These are phyloP conservation scores for Pseudopithomyces maydicus DNA, from an alignment of 2,329 filamentous ascomycete genomes.

Conservation along the genomic window DNA sequence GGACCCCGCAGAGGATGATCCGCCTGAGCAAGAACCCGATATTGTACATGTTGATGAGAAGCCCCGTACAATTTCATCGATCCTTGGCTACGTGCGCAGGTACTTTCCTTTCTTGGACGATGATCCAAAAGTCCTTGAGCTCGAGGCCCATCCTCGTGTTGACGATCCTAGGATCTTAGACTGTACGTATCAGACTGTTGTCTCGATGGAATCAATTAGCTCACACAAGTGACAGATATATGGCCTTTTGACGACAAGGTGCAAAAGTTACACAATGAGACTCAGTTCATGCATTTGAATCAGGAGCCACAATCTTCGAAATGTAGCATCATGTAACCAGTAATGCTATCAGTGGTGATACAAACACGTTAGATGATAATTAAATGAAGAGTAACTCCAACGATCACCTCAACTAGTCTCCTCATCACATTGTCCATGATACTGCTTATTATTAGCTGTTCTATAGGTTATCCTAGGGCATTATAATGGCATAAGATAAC, in stretches of 20 bases:
- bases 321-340: constrained; percentile 5
- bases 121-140: constrained; percentile 11
- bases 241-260: constrained; percentile 4
- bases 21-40: constrained; percentile 9
- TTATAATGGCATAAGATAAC: too few relatives aligned
- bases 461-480: too few relatives aligned
- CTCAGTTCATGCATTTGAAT: background rate
- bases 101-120: constrained; percentile 5
- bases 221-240: constrained; percentile 8
- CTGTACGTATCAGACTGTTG: constrained; percentile 8
- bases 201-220: background rate
- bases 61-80: constrained; percentile 9
- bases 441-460: too few relatives aligned
- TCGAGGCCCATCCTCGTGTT: constrained; percentile 7
- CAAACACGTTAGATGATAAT: background rate
- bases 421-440: constrained; percentile 1
- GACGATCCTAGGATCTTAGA: constrained; percentile 11
- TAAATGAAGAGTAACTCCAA: background rate
- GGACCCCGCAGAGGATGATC: constrained; percentile 11
- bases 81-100: constrained; percentile 10
- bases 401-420: background rate
- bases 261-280: background rate
- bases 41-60: constrained; percentile 11
- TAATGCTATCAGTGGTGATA: background rate
- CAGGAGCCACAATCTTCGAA: background rate